Evolutionary conservation across 2,329 filamentous ascomycete species (phyloP).

Genomic region (Raffaelea albimanens): DNA sequence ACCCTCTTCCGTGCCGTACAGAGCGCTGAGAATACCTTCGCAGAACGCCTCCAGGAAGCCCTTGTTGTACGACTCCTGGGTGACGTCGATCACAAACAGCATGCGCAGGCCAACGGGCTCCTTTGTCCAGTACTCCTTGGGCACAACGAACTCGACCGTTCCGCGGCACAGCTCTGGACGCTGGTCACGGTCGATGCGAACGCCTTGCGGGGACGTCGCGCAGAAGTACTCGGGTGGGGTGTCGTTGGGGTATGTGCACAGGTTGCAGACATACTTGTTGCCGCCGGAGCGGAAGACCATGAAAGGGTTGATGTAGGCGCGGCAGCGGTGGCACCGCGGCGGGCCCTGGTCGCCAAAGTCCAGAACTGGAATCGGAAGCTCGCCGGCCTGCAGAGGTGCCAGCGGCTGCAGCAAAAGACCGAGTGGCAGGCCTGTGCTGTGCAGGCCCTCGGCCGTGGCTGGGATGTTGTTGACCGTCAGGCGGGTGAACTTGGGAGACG

Average conservation of each 20-base stretch:
- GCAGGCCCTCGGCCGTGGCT: conserved; percentile 66
- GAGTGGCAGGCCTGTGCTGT: conserved; percentile 72
- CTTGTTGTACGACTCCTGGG: conserved; percentile 81
- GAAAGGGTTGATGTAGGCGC: conserved; percentile 97
- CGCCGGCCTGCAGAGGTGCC: conserved; percentile 72
- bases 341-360: conserved; percentile 91
- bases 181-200: conserved; percentile 79
- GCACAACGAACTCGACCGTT: conserved; percentile 92
- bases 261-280: conserved; percentile 95
- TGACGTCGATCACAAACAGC: conserved; percentile 89
- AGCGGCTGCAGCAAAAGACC: conserved; percentile 85
- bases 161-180: conserved; percentile 83
- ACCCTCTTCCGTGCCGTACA: conserved; percentile 63
- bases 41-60: conserved; percentile 87
- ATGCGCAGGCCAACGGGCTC: conserved; percentile 80
- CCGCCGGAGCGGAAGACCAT: conserved; percentile 94
- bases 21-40: conserved; percentile 72
- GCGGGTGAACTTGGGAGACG: conserved; percentile 87
- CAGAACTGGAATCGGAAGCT: conserved; percentile 78
- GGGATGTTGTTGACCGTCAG: conserved; percentile 93
- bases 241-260: conserved; percentile 96
- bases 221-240: conserved; percentile 88
- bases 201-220: conserved; percentile 76
- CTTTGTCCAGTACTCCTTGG: conserved; percentile 97
- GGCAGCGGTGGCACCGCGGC: conserved; percentile 82